Conservation (phyloP, 352 stramenopile genomes). For the Phytophthora sp. region DNA sequence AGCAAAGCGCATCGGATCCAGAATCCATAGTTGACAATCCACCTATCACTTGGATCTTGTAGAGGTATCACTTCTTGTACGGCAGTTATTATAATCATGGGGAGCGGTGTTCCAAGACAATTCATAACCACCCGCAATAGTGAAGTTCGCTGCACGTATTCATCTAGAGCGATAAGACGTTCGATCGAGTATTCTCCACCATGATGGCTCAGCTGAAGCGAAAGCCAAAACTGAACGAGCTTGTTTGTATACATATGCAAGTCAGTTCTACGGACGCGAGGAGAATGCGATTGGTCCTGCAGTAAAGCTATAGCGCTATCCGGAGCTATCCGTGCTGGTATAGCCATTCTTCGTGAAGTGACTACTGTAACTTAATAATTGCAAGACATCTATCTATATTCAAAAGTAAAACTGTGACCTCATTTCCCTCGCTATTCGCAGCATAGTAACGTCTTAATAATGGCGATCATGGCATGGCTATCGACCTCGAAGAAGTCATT, state of each 20-base stretch:
- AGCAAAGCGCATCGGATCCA: conserved; percentile 10
- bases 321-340: neutral
- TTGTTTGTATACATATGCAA: too few relatives aligned
- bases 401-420: too few relatives aligned
- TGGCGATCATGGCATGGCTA: too few relatives aligned
- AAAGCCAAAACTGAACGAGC: neutral
- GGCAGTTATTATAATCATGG: neutral
- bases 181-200: conserved; percentile 37
- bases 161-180: conserved; percentile 25
- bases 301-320: neutral
- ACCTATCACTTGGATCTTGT: neutral
- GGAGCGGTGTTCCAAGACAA: conserved; percentile 8
- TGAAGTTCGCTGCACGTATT: conserved; percentile 17
- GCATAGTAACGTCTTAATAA: too few relatives aligned
- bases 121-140: neutral
- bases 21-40: conserved; percentile 7
- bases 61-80: conserved; percentile 9
- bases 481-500: too few relatives aligned
- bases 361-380: too few relatives aligned
- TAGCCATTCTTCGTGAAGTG: too few relatives aligned
- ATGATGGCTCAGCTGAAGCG: conserved; percentile 21
- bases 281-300: neutral
- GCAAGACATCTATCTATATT: too few relatives aligned
- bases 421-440: too few relatives aligned
- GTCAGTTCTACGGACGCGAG: too few relatives aligned